A percentile compares a stretch with the other conserved stretches of the same genome.
These are phyloP conservation scores for Aristolochia contorta DNA, from an alignment of 164 flowering plant genomes.

Conservation along the genomic window DNA sequence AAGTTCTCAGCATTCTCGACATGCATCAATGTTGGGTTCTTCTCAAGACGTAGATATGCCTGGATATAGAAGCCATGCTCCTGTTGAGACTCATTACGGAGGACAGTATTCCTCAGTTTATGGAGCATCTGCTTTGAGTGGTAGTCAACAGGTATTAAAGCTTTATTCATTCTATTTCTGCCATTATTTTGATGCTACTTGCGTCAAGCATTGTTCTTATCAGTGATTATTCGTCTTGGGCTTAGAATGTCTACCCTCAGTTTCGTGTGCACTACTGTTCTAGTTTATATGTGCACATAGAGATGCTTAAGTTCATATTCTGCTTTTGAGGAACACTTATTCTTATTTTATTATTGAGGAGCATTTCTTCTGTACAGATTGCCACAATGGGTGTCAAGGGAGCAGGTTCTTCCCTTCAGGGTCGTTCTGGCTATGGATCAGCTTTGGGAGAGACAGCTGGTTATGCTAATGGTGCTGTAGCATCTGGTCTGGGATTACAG, in stretches of 20 bases:
- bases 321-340: neutral
- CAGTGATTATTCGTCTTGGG: neutral
- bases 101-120: conserved; percentile 71
- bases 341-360: neutral
- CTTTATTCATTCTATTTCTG: neutral
- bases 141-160: conserved; percentile 45
- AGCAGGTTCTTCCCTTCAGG: conserved; percentile 48
- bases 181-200: neutral
- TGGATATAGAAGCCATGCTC: conserved; percentile 52
- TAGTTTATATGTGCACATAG: neutral
- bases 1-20: conserved; percentile 42
- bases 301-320: neutral
- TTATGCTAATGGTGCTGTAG: conserved; percentile 26
- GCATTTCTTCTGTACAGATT: conserved; percentile 21
- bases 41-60: conserved; percentile 56
- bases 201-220: neutral
- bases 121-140: conserved; percentile 45
- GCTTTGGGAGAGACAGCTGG: conserved; percentile 54
- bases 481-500: conserved; percentile 9
- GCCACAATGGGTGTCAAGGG: conserved; percentile 44
- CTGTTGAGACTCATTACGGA: conserved; percentile 53
- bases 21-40: conserved; percentile 41
- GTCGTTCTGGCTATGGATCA: conserved; percentile 52
- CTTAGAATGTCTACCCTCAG: too few species aligned
- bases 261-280: too few species aligned